A percentile compares a stretch with the other conserved stretches of the same genome.
Conservation (phyloP, 192 early-diverging fungal genomes). For the Bifiguratus adelaidae region DNA sequence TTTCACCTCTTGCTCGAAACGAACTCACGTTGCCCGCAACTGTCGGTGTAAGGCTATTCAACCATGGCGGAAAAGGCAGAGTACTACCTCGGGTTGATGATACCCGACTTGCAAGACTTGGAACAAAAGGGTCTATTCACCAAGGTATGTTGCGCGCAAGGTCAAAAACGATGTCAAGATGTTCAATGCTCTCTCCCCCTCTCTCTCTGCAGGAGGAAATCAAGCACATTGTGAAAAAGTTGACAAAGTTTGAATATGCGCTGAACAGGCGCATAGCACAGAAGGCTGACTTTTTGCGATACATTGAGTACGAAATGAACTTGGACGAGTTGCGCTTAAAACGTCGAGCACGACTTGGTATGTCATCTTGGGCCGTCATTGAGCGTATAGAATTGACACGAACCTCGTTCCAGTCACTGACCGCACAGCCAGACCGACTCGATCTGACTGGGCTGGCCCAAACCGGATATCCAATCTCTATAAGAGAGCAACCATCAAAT, state of each 20-base stretch:
- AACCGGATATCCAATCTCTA: slow-evolving; percentile 74
- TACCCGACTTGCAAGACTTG: slow-evolving; percentile 85
- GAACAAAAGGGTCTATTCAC: slow-evolving; percentile 72
- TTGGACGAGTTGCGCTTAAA: slow-evolving; percentile 73
- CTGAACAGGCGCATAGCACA: slow-evolving; percentile 66
- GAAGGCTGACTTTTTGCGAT: slow-evolving; percentile 76
- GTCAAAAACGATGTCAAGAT: background rate
- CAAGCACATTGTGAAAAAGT: slow-evolving; percentile 75
- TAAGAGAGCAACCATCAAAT: slow-evolving; percentile 65
- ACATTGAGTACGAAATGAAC: slow-evolving; percentile 94
- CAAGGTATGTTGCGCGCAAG: slow-evolving; percentile 34
- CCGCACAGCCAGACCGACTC: too few relatives aligned
- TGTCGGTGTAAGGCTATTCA: background rate
- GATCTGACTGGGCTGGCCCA: slow-evolving; percentile 67
- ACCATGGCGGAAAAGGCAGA: slow-evolving; percentile 86
- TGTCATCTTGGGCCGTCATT: background rate
- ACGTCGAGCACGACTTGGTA: slow-evolving; percentile 55
- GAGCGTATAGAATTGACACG: too few relatives aligned
- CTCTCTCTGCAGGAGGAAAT: slow-evolving; percentile 53
- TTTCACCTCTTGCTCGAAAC: too few relatives aligned
- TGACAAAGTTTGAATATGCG: slow-evolving; percentile 83
- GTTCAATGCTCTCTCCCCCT: background rate
- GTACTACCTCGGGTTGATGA: slow-evolving; percentile 87
- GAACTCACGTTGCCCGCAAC: too few relatives aligned
- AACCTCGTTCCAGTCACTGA: too few relatives aligned